These are phyloP conservation scores for Podila minutissima DNA, from an alignment of 192 early-diverging fungal genomes.

Conservation along the genomic window DNA sequence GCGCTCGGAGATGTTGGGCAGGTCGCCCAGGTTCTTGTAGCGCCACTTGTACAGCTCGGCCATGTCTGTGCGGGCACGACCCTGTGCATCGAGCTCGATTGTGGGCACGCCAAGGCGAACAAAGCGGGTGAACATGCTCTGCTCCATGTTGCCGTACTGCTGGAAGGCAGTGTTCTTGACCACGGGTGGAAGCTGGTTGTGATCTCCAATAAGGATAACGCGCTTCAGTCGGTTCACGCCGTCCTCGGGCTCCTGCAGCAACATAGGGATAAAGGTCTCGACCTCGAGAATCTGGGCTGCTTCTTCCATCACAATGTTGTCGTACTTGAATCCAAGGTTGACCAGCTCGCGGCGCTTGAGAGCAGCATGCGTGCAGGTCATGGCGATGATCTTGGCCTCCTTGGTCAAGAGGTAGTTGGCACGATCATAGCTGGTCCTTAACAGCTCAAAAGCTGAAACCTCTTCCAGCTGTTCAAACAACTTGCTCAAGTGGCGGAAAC, in stretches of 20 bases:
- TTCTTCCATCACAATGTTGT: slow-evolving; percentile 98
- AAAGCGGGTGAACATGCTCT: slow-evolving; percentile 92
- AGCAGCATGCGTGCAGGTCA: slow-evolving; percentile 98
- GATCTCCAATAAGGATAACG: slow-evolving; percentile 96
- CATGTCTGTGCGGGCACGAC: slow-evolving; percentile 83
- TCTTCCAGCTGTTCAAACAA: slow-evolving; percentile 92
- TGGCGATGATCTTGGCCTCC: slow-evolving; percentile 95
- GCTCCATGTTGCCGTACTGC: slow-evolving; percentile 92
- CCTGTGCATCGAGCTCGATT: slow-evolving; percentile 88
- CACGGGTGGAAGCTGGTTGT: slow-evolving; percentile 96
- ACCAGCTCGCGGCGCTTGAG: slow-evolving; percentile 88
- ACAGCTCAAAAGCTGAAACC: slow-evolving; percentile 93
- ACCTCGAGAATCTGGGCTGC: slow-evolving; percentile 95
- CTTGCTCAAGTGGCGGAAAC: slow-evolving; percentile 79
- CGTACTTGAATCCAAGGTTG: slow-evolving; percentile 93
- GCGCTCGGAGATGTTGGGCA: slow-evolving; percentile 56
- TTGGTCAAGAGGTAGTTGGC: slow-evolving; percentile 93
- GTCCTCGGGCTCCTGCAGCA: slow-evolving; percentile 80
- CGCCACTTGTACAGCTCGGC: slow-evolving; percentile 89
- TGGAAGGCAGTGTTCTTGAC: slow-evolving; percentile 90
- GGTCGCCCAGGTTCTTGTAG: slow-evolving; percentile 78
- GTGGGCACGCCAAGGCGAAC: slow-evolving; percentile 94
- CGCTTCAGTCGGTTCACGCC: slow-evolving; percentile 79
- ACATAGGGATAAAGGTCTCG: slow-evolving; percentile 93
- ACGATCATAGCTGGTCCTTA: slow-evolving; percentile 80